Evolutionary conservation across 345 rosid genomes (phyloP), one percentile per base, ranked within the genome.

Genomic region (Eucalyptus sideroxylon): DNA sequence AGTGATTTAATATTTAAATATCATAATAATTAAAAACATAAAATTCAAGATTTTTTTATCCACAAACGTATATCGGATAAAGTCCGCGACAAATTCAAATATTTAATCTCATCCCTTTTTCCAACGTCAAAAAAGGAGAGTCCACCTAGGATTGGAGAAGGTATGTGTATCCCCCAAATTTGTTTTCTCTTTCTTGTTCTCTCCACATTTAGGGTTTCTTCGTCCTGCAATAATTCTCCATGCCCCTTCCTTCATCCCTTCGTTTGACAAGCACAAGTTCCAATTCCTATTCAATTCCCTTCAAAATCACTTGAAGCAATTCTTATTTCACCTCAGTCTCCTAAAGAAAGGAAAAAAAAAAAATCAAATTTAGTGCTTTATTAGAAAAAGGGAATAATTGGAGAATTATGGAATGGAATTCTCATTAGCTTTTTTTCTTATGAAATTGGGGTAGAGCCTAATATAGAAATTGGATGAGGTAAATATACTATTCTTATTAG

Each of bases 361-460:
- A 72, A 34, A 34, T 9, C 44, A 72, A 72, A 72, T 2, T 17
- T 19, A 72, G 26, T 2, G 24, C 5, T 1, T 51, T 53, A 3
- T 69, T 31, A n/a, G 16, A 16, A 31, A 69, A 69, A 69, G 11
- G 37, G 3, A 16, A 16, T 53, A 31, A 67, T 16, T 16, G 42
- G 24, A 34, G 23, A 34, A 31, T 3, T 69, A 69, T 31, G 81
- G 24, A 40, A 34, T 21, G 44, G 81, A 69, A 69, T 69, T 26
- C n/a, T 26, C 0, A 60, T 60, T 60, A 27, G 1, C 27, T 23
- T 55, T 19, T 55, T 21, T 56, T 56, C 19, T 56, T n/a, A 67
- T 67, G 40, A 31, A n/a, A 0, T 6, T 2, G 5, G 34, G 72
- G 37, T n/a, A 14, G 34, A 65, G 0, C 10, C 5, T 30, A n/a